These are phyloP conservation scores for Bassia scoparia DNA, from an alignment of 148 eudicot species.

Conservation along the genomic window DNA sequence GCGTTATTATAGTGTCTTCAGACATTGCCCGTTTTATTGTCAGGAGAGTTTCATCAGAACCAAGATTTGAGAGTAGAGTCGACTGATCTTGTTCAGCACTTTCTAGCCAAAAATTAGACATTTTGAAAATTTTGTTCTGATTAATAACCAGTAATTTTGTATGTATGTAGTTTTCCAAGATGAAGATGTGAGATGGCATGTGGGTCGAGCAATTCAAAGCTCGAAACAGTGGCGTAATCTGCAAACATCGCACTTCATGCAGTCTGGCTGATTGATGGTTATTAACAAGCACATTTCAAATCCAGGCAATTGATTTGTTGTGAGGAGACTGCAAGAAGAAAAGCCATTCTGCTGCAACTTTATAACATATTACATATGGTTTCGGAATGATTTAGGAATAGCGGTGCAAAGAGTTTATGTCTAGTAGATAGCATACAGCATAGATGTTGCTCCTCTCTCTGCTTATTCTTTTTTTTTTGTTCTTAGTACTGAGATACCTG, in stretches of 20 bases:
- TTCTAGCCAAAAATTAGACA: neutral
- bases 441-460: slow-evolving; percentile 8
- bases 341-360: slow-evolving; percentile 68
- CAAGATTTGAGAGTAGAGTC: slow-evolving; percentile 51
- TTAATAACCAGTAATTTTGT: neutral
- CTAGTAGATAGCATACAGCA: slow-evolving; percentile 27
- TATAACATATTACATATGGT: slow-evolving; percentile 24
- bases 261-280: slow-evolving; percentile 69
- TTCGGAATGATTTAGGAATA: neutral
- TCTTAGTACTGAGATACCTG: slow-evolving; percentile 1
- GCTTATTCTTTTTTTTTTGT: neutral
- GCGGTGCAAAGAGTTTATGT: slow-evolving; percentile 15
- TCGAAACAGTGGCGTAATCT: slow-evolving; percentile 52
- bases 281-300: slow-evolving; percentile 76
- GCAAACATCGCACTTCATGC: slow-evolving; percentile 57
- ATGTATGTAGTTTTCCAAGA: slow-evolving; percentile 63
- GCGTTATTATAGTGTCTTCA: slow-evolving; percentile 60
- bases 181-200: slow-evolving; percentile 94
- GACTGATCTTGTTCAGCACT: neutral
- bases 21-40: slow-evolving; percentile 61
- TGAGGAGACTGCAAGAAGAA: slow-evolving; percentile 44
- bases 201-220: slow-evolving; percentile 74
- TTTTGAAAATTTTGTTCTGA: neutral
- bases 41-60: slow-evolving; percentile 51
- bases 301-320: slow-evolving; percentile 71